Evolutionary conservation across 345 rosid species (phyloP).

Genomic region (Pistacia atlantica): DNA sequence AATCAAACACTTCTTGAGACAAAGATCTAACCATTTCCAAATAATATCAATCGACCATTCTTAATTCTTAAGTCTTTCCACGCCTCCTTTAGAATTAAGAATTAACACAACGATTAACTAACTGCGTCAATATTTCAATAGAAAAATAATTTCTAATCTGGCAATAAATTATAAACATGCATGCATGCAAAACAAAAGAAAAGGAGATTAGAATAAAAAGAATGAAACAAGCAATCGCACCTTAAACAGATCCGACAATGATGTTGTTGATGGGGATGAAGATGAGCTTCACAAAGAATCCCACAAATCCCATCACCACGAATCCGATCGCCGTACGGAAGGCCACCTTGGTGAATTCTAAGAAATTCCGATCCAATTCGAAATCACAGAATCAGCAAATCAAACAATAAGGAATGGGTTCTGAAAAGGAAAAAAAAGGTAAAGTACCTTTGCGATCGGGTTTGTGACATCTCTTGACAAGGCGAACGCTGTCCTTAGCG

Average conservation of each 20-base stretch:
- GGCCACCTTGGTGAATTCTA: conserved; percentile 82
- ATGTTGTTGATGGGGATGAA: conserved; percentile 74
- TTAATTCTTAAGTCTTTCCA: neutral
- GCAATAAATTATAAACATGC: neutral
- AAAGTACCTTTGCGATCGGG: conserved; percentile 72
- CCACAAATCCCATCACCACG: conserved; percentile 83
- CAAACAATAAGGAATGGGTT: neutral
- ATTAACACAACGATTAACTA: neutral
- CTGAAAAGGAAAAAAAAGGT: too few species aligned
- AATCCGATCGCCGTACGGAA: conserved; percentile 83
- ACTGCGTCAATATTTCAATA: neutral
- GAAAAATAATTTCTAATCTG: neutral
- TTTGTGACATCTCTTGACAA: conserved; percentile 82
- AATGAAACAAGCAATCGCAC: neutral
- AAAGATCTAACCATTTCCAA: neutral
- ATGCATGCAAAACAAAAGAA: neutral
- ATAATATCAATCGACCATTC: neutral
- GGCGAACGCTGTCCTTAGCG: conserved; percentile 74
- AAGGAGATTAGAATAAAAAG: neutral
- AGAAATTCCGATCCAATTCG: neutral
- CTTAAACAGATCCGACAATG: conserved; percentile 37
- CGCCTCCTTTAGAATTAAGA: neutral
- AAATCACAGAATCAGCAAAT: neutral
- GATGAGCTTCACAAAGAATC: conserved; percentile 76
- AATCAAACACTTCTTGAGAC: neutral